Evolutionary conservation across 2,329 filamentous ascomycete genomes (phyloP), one percentile per base, ranked within the genome.

Genomic region (Teratosphaeria destructans): DNA sequence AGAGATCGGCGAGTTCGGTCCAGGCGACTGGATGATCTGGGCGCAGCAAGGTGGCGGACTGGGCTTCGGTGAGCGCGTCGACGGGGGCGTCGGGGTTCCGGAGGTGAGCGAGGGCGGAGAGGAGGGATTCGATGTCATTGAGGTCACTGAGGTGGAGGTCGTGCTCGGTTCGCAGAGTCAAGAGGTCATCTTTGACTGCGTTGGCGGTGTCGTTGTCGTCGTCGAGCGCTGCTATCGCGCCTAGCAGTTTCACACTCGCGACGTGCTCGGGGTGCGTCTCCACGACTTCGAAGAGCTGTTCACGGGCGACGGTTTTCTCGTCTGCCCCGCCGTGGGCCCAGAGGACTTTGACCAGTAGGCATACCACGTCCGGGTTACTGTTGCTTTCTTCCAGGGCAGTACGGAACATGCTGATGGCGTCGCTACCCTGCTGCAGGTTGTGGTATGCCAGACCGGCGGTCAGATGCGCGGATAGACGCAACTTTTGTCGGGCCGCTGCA

Each of bases 361-460:
- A 96, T 0, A 91, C 86, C 1, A 93, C 87, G 69, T 96, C 91
- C 0, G 92, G 88, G 62, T 90, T 85, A 43, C 83, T 82, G 34
- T 83, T 77, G 0, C 88, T 90, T 71, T 95, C 91, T 59, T 86
- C 80, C 7, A 97, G 79, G 0, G 91, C 91, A 2, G 84, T 80
- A 63, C 90, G 85, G 73, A 99, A 95, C 75, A 88, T 91, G 11
- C 82, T 79, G 29, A 96, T 85, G 0, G 91, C 88, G 56, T 84
- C 82, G 49, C 85, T 82, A 64, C 87, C 82, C 27, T 85, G 77
- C 27, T 82, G 76, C 35, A 79, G 75, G 71, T 89, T 90, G 74
- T 92, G 95, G 61, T 89, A 82, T 1, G 92, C 89, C 2, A 99
- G 78, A 0, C 94, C 94, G 2, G 89, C 83, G 0, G 92, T 95